Base-by-base conservation (phyloP, 768 basidiomycete species). In the Boletus subparvulus region DNA sequence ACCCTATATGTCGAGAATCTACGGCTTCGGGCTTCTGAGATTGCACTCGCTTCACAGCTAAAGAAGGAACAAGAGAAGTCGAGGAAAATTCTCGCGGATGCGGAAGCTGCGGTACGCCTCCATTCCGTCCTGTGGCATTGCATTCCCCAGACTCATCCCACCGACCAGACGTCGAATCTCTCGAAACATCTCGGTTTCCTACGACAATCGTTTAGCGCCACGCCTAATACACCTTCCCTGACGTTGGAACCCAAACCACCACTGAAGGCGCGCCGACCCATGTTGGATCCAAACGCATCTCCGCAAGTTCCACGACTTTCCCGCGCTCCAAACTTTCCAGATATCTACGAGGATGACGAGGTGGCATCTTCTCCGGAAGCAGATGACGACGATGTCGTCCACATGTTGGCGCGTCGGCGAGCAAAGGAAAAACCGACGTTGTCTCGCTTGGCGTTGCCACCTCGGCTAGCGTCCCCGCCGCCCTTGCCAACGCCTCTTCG, bases 1-100 rank as follows among this genome's bases (percentile, higher is more conserved):
- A 80, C 81, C n/a, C 81, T 93, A 47, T 85, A 90, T 56, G 83
- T 86, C 58, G 90, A 93, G 77, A 93, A 93, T 72, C 80, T 92
- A 50, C 83, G 88, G 53, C 78, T 93, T 62, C 85, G 88, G 55
- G 85, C 89, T 63, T 88, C 88, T 19, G 88, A 91, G 73, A 89
- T 92, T 64, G 81, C 87, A 12, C 82, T 93, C 49, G 75, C 81
- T 6, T 75, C 87, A 21, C 87, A 92, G 68, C 82, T 93, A 56
- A 91, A 88, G 76, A 84, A 83, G 66, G 91, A 92, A 69, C 83
- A 83, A 50, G 88, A 89, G 71, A 91, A 85, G 71, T 87, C 88
- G 17, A 77, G 81, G 63, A 85, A 82, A 68, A 71, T 93, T 59
- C 77, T 92, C 65, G 77, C 80, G 12, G 89, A 92, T 64, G 81